These are phyloP conservation scores for sunflower (Helianthus annuus) DNA, from an alignment of 129 eudicot species.

Conservation along the genomic window DNA sequence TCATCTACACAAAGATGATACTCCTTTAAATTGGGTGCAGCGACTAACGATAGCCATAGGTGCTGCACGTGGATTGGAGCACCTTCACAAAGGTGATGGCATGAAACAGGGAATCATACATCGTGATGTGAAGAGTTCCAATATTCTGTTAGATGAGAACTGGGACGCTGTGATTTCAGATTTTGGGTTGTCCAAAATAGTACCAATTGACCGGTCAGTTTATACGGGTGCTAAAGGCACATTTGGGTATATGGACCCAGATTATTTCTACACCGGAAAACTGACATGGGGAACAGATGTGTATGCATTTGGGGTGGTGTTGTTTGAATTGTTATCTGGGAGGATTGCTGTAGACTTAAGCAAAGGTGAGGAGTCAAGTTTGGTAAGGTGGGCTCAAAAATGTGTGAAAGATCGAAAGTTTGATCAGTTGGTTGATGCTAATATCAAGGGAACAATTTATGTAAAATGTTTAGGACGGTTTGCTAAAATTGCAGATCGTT, in stretches of 20 bases:
- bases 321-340: slow-evolving; percentile 31
- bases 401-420: slow-evolving; percentile 18
- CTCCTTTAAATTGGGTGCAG: slow-evolving; percentile 26
- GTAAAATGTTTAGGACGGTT: slow-evolving; percentile 8
- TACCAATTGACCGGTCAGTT: slow-evolving; percentile 12
- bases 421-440: slow-evolving; percentile 17
- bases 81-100: slow-evolving; percentile 22
- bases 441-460: slow-evolving; percentile 18
- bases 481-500: slow-evolving; percentile 28
- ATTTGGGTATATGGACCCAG: slow-evolving; percentile 30
- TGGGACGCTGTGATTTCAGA: slow-evolving; percentile 27
- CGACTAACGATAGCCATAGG: slow-evolving; percentile 25
- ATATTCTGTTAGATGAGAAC: slow-evolving; percentile 31
- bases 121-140: slow-evolving; percentile 32
- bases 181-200: slow-evolving; percentile 33
- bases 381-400: slow-evolving; percentile 27
- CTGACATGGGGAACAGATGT: slow-evolving; percentile 30
- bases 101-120: slow-evolving; percentile 22
- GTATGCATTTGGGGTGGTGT: slow-evolving; percentile 38
- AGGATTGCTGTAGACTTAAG: slow-evolving; percentile 24
- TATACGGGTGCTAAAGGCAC: slow-evolving; percentile 27
- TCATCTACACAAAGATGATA: slow-evolving; percentile 18
- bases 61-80: slow-evolving; percentile 32
- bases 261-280: slow-evolving; percentile 26
- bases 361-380: slow-evolving; percentile 23